Conservation (phyloP, 305 asterid species). For the Solanum hybrid region DNA sequence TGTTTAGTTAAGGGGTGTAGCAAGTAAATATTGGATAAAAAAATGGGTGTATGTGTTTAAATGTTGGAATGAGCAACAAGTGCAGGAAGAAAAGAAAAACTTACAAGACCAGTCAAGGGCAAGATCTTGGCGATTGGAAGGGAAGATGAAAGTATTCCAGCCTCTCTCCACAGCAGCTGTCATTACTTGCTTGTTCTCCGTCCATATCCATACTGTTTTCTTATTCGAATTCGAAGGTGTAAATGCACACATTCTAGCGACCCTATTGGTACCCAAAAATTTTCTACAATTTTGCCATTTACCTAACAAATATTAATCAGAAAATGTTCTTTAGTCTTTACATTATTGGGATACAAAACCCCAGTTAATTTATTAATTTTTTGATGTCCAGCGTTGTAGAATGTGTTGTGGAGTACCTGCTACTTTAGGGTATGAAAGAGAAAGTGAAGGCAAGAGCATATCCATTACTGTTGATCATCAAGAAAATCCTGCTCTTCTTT, state of each 20-base stretch:
- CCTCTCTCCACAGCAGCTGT: conserved; percentile 82
- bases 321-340: not conserved
- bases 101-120: conserved; percentile 76
- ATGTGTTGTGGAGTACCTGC: not conserved
- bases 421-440: conserved; percentile 1
- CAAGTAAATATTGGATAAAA: not conserved
- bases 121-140: conserved; percentile 37
- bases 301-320: conserved; percentile 21
- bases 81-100: not conserved
- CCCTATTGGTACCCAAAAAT: not conserved
- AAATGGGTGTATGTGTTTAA: not conserved
- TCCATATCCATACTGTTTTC: conserved; percentile 82
- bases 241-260: conserved; percentile 17
- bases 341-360: not conserved
- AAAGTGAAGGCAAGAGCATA: conserved; percentile 19
- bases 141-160: conserved; percentile 69
- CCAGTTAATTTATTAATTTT: not conserved
- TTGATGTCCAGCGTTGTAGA: not conserved
- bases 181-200: conserved; percentile 77
- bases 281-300: conserved; percentile 25
- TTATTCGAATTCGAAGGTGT: conserved; percentile 18
- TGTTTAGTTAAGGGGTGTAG: not conserved
- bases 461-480: conserved; percentile 15
- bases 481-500: not conserved
- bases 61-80: not conserved